These are phyloP conservation scores for Psilocybe tampanensis DNA, from an alignment of 768 basidiomycete species.

Conservation along the genomic window DNA sequence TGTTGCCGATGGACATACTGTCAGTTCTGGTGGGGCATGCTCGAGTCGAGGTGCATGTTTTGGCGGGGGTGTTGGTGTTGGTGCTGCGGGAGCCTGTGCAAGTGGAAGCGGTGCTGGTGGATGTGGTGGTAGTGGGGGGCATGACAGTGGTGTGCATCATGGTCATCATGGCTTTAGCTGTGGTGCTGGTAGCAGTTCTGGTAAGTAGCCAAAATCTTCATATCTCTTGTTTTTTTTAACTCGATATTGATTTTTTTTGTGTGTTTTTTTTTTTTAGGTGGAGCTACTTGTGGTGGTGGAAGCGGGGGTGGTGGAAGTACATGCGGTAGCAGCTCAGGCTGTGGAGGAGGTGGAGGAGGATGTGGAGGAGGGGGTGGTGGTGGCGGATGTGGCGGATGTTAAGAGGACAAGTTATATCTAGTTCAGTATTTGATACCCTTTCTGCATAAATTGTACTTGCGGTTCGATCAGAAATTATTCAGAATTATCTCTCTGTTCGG, in stretches of 20 bases:
- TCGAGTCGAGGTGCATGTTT: neutral
- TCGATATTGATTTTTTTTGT: no score
- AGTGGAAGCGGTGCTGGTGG: neutral
- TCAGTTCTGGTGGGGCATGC: constrained; percentile 12
- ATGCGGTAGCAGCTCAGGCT: constrained; percentile 1
- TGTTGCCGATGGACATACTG: constrained; percentile 14
- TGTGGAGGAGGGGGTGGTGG: constrained; percentile 15
- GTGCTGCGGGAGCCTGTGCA: neutral
- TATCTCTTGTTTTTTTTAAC: neutral
- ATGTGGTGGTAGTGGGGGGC: no score
- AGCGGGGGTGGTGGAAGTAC: neutral
- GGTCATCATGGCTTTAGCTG: no score
- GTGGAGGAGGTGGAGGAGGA: constrained; percentile 2
- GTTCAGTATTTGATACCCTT: no score
- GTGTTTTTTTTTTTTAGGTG: neutral
- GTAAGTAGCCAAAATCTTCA: neutral
- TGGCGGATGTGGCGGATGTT: constrained; percentile 9
- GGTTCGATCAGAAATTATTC: no score
- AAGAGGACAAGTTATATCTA: no score
- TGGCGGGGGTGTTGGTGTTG: no score
- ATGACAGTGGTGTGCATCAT: no score
- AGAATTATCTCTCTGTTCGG: no score
- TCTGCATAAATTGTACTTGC: no score
- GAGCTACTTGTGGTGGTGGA: constrained; percentile 2
- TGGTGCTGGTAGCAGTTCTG: constrained; percentile 6